Percentiles rank a stretch among this genome's conserved stretches.
These are phyloP conservation scores for Amanita polypyramis DNA, from an alignment of 768 basidiomycete species.

Conservation along the genomic window DNA sequence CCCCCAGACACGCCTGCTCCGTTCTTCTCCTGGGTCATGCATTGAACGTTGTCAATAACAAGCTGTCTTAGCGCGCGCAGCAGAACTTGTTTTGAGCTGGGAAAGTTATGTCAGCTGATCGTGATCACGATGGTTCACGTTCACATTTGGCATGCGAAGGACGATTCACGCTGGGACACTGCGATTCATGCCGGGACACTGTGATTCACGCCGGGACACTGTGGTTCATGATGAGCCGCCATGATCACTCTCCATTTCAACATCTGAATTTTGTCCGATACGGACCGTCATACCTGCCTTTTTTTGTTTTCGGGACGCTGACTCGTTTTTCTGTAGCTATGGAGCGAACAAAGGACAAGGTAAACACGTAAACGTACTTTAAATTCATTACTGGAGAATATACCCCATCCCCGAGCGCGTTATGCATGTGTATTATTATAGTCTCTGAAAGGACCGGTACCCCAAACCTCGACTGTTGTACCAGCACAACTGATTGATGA, in stretches of 20 bases:
- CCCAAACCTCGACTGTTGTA: too few relatives aligned
- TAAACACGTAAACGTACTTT: too few relatives aligned
- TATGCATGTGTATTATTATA: too few relatives aligned
- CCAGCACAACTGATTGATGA: too few relatives aligned
- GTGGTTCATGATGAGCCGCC: neutral
- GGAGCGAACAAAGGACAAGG: too few relatives aligned
- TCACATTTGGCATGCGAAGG: neutral
- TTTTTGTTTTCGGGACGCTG: too few relatives aligned
- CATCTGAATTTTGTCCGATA: constrained; percentile 9
- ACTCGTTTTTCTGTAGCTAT: too few relatives aligned
- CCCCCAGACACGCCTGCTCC: neutral
- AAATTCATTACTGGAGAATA: too few relatives aligned
- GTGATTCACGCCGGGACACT: neutral
- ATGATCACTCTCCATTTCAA: constrained; percentile 3
- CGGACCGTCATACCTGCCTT: too few relatives aligned
- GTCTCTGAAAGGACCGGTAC: too few relatives aligned
- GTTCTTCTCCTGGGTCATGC: neutral
- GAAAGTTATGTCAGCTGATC: neutral
- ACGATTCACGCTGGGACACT: neutral
- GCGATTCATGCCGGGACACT: neutral
- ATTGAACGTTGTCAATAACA: neutral
- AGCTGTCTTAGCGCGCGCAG: neutral
- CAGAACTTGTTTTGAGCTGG: neutral
- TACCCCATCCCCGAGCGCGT: too few relatives aligned
- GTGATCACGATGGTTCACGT: too few relatives aligned